Percentiles rank a stretch among this genome's conserved stretches.
These are phyloP conservation scores for Hansenula sp. DNA, from an alignment of 1,139 yeast genomes.

Conservation along the genomic window DNA sequence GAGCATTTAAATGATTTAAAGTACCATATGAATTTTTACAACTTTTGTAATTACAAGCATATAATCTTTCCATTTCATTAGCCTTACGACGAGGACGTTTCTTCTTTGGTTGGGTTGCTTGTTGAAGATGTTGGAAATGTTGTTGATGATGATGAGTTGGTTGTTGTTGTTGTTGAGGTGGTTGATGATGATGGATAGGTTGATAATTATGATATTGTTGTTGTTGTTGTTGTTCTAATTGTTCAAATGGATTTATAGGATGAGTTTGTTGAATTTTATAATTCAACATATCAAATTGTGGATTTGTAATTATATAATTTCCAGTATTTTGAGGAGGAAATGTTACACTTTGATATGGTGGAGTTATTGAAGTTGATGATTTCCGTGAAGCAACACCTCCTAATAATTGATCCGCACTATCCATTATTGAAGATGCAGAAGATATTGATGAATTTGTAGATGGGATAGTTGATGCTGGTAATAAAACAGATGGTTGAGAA, in stretches of 20 bases:
- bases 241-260: not conserved
- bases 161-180: not conserved
- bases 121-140: not conserved
- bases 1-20: constrained; percentile 72
- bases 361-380: not conserved
- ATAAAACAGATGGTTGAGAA: not conserved
- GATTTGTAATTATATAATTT: not conserved
- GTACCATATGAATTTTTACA: constrained; percentile 76
- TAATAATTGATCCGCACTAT: no score
- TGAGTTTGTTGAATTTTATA: not conserved
- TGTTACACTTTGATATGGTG: not conserved
- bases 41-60: constrained; percentile 52
- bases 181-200: not conserved
- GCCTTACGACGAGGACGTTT: constrained; percentile 55
- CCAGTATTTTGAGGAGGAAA: not conserved
- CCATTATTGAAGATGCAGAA: not conserved
- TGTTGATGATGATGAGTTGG: not conserved
- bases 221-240: not conserved
- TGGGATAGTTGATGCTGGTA: not conserved
- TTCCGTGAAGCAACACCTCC: not conserved
- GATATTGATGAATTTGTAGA: constrained; percentile 1
- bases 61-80: constrained; percentile 61
- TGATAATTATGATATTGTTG: not conserved
- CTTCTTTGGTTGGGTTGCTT: constrained; percentile 24
- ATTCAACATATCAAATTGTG: not conserved